These are phyloP conservation scores for Euphorbia celastroides DNA, from an alignment of 441 rosid genomes.

Conservation along the genomic window DNA sequence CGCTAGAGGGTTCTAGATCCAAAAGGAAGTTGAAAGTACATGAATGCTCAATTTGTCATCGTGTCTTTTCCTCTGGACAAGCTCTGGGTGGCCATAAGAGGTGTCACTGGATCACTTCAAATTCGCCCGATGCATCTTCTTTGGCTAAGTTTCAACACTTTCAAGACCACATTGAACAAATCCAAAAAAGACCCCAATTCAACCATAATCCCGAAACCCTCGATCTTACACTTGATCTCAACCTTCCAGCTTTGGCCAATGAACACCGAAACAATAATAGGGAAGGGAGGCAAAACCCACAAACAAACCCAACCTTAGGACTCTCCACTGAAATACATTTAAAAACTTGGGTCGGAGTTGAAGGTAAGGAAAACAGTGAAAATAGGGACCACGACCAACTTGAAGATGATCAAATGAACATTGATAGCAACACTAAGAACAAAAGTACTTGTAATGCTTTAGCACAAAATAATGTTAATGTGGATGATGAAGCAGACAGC, in stretches of 20 bases:
- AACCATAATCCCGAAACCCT: constrained; percentile 28
- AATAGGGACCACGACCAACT: constrained; percentile 16
- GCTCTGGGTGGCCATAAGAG: constrained; percentile 96
- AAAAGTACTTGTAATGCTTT: constrained; percentile 12
- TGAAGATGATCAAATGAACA: constrained; percentile 9
- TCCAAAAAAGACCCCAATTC: constrained; percentile 36
- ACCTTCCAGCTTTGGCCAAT: constrained; percentile 36
- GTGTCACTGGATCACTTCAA: constrained; percentile 93
- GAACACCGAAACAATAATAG: background rate
- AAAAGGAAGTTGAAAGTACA: constrained; percentile 74
- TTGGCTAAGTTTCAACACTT: constrained; percentile 43
- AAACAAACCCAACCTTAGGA: constrained; percentile 12
- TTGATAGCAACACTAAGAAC: constrained; percentile 3
- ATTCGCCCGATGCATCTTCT: constrained; percentile 44
- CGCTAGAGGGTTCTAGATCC: constrained; percentile 28
- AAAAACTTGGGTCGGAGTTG: constrained; percentile 36
- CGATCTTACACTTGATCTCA: constrained; percentile 47
- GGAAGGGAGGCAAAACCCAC: background rate
- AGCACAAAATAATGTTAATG: constrained; percentile 16
- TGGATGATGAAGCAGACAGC: constrained; percentile 56
- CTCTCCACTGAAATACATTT: constrained; percentile 34
- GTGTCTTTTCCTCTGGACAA: constrained; percentile 88
- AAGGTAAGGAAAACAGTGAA: constrained; percentile 25
- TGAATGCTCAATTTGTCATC: constrained; percentile 86
- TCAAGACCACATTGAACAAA: constrained; percentile 41